These are phyloP conservation scores for Kodamaea anthophila DNA, from an alignment of 1,139 yeast species.

Conservation along the genomic window DNA sequence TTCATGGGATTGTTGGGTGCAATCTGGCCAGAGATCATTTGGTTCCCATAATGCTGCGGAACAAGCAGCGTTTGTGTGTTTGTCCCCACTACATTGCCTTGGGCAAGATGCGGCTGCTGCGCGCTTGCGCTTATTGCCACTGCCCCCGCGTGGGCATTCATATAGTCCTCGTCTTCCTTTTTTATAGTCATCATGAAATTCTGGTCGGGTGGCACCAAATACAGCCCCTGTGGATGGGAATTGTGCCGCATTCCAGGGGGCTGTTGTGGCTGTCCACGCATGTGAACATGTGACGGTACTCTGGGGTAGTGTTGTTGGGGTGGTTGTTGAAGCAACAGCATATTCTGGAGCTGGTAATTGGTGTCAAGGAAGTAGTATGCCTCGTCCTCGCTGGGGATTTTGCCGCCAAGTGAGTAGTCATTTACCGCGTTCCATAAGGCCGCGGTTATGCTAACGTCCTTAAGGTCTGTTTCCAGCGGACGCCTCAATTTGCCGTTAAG, in stretches of 20 bases:
- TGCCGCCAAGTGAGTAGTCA: slow-evolving; percentile 56
- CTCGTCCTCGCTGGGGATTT: slow-evolving; percentile 46
- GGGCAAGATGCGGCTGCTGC: too few species aligned
- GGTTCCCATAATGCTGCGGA: too few species aligned
- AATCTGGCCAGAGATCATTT: too few species aligned
- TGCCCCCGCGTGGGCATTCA: not conserved
- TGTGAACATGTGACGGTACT: slow-evolving; percentile 5
- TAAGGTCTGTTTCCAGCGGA: slow-evolving; percentile 55
- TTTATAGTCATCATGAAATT: slow-evolving; percentile 4
- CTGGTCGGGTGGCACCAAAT: slow-evolving; percentile 9
- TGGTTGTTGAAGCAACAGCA: slow-evolving; percentile 22
- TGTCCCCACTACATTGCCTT: too few species aligned
- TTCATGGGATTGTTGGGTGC: not conserved
- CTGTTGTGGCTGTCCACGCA: slow-evolving; percentile 1
- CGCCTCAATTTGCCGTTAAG: slow-evolving; percentile 46
- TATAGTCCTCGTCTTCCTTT: slow-evolving; percentile 8
- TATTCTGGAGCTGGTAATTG: slow-evolving; percentile 39
- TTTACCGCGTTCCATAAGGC: slow-evolving; percentile 57
- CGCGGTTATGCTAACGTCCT: slow-evolving; percentile 47
- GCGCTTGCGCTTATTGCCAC: not conserved
- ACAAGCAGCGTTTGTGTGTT: too few species aligned
- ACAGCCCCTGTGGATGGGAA: slow-evolving; percentile 13
- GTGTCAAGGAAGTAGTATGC: slow-evolving; percentile 47
- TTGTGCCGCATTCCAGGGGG: slow-evolving; percentile 7
- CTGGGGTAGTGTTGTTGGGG: slow-evolving; percentile 9